phyloP scores from a whole-genome alignment of 768 basidiomycete genomes.

The Cyathus striatus region DNA sequence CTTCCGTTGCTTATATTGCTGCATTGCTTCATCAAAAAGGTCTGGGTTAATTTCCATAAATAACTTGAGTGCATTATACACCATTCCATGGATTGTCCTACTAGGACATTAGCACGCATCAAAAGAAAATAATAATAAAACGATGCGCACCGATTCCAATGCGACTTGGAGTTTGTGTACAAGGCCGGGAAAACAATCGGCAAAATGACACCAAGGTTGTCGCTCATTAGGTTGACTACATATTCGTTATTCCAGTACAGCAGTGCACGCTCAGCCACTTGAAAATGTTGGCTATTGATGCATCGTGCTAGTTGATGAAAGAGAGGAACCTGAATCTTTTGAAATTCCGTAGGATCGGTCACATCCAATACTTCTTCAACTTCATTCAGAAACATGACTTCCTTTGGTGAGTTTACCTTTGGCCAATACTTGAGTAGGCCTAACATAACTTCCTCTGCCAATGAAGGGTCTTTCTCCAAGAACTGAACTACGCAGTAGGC shows the following conservation, averaged over 20 bases:
- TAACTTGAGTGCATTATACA: conserved; percentile 95
- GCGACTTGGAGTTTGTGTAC: conserved; percentile 92
- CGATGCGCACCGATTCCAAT: conserved; percentile 90
- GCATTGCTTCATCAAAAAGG: conserved; percentile 89
- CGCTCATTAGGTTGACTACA: conserved; percentile 98
- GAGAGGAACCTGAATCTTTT: conserved; percentile 87
- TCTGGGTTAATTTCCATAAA: conserved; percentile 99
- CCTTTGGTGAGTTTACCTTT: conserved; percentile 98
- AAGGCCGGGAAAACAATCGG: conserved; percentile 97
- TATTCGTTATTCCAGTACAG: conserved; percentile 99
- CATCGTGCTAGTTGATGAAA: conserved; percentile 95
- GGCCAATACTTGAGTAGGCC: conserved; percentile 98
- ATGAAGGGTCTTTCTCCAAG: conserved; percentile 87
- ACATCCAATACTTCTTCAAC: conserved; percentile 99
- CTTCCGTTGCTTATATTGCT: conserved; percentile 86
- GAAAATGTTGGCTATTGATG: conserved; percentile 99
- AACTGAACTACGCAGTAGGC: conserved; percentile 99
- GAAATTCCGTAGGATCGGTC: conserved; percentile 93
- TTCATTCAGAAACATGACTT: conserved; percentile 99
- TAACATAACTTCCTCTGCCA: conserved; percentile 94
- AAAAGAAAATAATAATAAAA: conserved; percentile 2
- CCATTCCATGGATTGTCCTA: conserved; percentile 98
- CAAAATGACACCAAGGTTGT: conserved; percentile 82
- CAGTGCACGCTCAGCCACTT: conserved; percentile 95
- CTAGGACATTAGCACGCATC: not conserved